Conservation (phyloP, 768 basidiomycete species). For the Suillus subaureus region DNA sequence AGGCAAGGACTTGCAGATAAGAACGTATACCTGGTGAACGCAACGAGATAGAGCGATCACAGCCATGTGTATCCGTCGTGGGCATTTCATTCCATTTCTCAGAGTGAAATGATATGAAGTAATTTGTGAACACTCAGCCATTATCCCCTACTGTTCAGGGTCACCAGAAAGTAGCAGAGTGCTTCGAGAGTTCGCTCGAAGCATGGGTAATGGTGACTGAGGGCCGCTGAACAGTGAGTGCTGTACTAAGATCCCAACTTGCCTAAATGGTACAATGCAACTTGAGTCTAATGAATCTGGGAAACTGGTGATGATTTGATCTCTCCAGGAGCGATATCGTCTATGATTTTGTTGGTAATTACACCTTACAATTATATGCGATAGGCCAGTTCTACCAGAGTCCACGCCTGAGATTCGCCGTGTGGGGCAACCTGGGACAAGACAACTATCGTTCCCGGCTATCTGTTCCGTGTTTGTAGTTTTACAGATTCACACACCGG, state of each 20-base stretch:
- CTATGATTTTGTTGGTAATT: background rate
- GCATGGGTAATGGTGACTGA: conserved; percentile 40
- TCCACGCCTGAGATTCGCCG: background rate
- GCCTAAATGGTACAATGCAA: background rate
- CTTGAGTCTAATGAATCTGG: background rate
- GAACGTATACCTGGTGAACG: conserved; percentile 54
- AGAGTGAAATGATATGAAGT: background rate
- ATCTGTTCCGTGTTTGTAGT: background rate
- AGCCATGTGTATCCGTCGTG: conserved; percentile 52
- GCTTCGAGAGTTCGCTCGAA: conserved; percentile 48
- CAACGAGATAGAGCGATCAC: conserved; percentile 56
- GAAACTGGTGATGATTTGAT: background rate
- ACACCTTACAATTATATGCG: background rate
- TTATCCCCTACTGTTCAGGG: conserved; percentile 49
- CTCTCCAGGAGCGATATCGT: background rate
- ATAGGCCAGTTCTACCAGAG: background rate
- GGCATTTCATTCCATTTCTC: conserved; percentile 12
- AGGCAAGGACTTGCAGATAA: conserved; percentile 47
- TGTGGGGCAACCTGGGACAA: background rate
- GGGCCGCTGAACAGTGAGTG: background rate
- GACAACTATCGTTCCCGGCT: background rate
- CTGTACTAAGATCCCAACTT: background rate
- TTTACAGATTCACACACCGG: background rate
- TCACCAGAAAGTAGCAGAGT: conserved; percentile 47
- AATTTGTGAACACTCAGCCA: conserved; percentile 36